phyloP scores from a whole-genome alignment of 176 grass and related monocot genomes.

The Alloteropsis semialata region DNA sequence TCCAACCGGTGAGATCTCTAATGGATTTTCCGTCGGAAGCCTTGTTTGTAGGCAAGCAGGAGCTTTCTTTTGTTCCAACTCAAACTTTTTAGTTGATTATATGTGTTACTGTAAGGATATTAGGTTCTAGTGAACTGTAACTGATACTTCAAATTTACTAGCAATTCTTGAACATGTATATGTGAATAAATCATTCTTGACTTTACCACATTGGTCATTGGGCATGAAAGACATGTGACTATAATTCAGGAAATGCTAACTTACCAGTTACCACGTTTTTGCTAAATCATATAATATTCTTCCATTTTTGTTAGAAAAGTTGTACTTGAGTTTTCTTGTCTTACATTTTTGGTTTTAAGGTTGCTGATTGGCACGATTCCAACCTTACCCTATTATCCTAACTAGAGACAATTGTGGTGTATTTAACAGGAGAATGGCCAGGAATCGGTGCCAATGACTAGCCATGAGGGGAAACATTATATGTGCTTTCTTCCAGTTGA shows the following conservation, averaged over 20 bases:
- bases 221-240: neutral
- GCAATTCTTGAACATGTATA: neutral
- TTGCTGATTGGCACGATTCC: neutral
- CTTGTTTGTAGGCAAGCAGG: neutral
- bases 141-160: neutral
- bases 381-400: neutral
- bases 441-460: constrained; percentile 68
- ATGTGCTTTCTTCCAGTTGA: constrained; percentile 76
- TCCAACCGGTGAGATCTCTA: constrained; percentile 23
- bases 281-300: neutral
- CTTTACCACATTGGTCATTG: neutral
- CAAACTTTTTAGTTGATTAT: neutral
- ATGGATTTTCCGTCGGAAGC: neutral
- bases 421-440: constrained; percentile 70
- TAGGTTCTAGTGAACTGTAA: neutral
- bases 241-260: neutral
- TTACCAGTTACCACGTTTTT: neutral
- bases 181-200: neutral
- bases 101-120: neutral
- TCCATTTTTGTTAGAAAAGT: neutral
- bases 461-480: constrained; percentile 71
- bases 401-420: neutral
- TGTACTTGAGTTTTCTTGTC: neutral
- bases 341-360: neutral
- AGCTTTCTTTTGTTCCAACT: neutral